Evolutionary conservation across 1,139 yeast species (phyloP), one percentile per base, ranked within the genome.

Genomic region (Hyphopichia fennica): DNA sequence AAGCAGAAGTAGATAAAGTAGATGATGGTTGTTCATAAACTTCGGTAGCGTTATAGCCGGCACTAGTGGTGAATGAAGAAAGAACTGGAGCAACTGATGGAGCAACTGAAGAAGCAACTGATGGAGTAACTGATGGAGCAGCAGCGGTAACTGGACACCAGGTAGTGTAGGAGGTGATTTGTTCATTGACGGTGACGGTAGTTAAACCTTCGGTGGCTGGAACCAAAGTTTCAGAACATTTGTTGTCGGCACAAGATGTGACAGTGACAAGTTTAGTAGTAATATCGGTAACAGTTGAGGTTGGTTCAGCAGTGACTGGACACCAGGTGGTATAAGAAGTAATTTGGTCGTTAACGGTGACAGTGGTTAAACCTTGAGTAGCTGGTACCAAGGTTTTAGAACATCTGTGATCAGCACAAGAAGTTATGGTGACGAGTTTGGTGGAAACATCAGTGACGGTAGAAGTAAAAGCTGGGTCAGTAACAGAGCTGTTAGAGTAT

Each of bases 201-300:
- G n/a, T n/a, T n/a, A n/a, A n/a, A n/a, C n/a, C n/a, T n/a, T n/a
- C n/a, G n/a, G n/a, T n/a, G n/a, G n/a, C n/a, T n/a, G 35, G 34
- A 37, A 23, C n/a, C 5, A 14, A 34, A 34, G 38, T 36, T 11
- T 31, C 58, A 20, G 67, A 43, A 54, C 78, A 71, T 38, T 51
- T 57, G 49, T 64, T 48, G 45, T 65, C 65, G 14, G 55, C 45
- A 63, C 80, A 75, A 42, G 77, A 67, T 45, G 82, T 77, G 54
- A 72, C 58, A 45, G 79, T 72, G 52, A 71, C n/a, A n/a, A n/a
- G n/a, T n/a, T n/a, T n/a, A n/a, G 47, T 39, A n/a, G 34, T 16
- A 11, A 20, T 30, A 30, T 25, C 22, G 45, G 54, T 39, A n/a
- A 34, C 30, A 30, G 25, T 32, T 3, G n/a, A 14, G 17, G 41